Base-by-base conservation (phyloP, 139 green algal genomes). In the Closterium sp. region DNA sequence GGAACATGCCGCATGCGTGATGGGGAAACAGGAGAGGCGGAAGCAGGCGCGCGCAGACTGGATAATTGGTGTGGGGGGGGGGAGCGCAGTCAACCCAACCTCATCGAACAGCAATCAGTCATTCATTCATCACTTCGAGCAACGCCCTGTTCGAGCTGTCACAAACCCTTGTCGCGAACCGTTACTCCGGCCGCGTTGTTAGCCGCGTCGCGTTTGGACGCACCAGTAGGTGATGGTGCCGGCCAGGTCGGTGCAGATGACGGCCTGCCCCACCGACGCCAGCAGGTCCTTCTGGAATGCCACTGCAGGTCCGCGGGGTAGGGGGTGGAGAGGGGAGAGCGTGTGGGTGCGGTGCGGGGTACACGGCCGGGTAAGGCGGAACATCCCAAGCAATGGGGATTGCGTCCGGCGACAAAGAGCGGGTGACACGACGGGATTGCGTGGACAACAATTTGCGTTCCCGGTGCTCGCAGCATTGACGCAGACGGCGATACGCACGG, bases 211-310 rank as follows among this genome's bases (percentile, higher is more conserved):
- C 31, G 24, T 21, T 42, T 27, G 21, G 21, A 42, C 88, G n/a
- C 38, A 92, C 89, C 89, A 92, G 89, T 92, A 92, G 89, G 89
- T 92, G 42, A 92, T 92, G 24, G 24, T 84, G 32, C 89, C 89
- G 22, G 45, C n/a, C 22, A 92, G 34, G 89, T 92, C 89, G n/a
- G 89, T 92, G 70, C 89, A 92, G 62, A 92, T 92, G 50, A 92
- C 70, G 27, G 89, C 89, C 42, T 92, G 89, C 22, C 89, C 89
- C 24, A 92, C 89, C n/a, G 38, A 88, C 34, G 30, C 31, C 89
- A 92, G 89, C 50, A 92, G 89, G 27, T 88, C 73, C 89, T 92
- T 92, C 42, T 92, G 89, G 31, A 92, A 92, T 28, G 70, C 28
- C 42, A 92, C 89, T 92, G 89, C 27, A 0, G 89, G 28, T 88